Percentiles rank a stretch among this genome's conserved stretches.
Conservation (phyloP, 2,329 filamentous ascomycete genomes). For the Pseudogymnoascus sp. region DNA sequence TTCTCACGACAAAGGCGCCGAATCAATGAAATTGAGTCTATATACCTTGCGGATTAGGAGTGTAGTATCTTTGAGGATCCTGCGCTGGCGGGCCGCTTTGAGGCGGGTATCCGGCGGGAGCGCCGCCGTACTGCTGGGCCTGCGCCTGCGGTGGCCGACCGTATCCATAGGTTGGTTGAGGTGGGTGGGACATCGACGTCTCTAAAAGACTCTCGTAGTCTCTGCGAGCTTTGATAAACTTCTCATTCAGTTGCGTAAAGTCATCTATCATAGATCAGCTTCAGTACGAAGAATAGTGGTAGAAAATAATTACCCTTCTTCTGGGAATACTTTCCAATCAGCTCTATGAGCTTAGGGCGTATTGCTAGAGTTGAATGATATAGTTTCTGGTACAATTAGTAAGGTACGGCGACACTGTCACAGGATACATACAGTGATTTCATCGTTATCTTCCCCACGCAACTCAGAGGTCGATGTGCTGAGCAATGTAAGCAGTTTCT, state of each 20-base stretch:
- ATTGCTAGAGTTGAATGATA: slow-evolving; percentile 95
- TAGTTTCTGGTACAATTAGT: slow-evolving; percentile 46
- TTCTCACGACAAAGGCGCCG: slow-evolving; percentile 2
- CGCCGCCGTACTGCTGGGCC: slow-evolving; percentile 15
- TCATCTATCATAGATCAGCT: slow-evolving; percentile 56
- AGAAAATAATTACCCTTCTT: slow-evolving; percentile 67
- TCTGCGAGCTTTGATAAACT: slow-evolving; percentile 96
- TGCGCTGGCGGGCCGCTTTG: slow-evolving; percentile 35
- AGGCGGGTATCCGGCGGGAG: slow-evolving; percentile 26
- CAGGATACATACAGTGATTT: slow-evolving; percentile 63
- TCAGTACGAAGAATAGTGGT: slow-evolving; percentile 5
- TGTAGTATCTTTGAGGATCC: slow-evolving; percentile 62
- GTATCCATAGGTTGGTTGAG: slow-evolving; percentile 68
- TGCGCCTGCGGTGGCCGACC: slow-evolving; percentile 15
- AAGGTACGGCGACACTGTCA: neutral
- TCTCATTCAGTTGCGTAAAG: slow-evolving; percentile 96
- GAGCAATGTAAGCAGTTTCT: slow-evolving; percentile 76
- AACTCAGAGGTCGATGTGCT: slow-evolving; percentile 76
- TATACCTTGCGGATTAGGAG: slow-evolving; percentile 41
- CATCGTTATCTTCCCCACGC: slow-evolving; percentile 87
- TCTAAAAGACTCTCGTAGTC: slow-evolving; percentile 96
- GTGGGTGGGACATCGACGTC: slow-evolving; percentile 91
- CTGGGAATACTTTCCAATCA: slow-evolving; percentile 98
- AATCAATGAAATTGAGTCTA: slow-evolving; percentile 5
- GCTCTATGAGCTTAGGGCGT: slow-evolving; percentile 89